These are phyloP conservation scores for Yamadazyma triangularis DNA, from an alignment of 1,139 yeast species.

Conservation along the genomic window DNA sequence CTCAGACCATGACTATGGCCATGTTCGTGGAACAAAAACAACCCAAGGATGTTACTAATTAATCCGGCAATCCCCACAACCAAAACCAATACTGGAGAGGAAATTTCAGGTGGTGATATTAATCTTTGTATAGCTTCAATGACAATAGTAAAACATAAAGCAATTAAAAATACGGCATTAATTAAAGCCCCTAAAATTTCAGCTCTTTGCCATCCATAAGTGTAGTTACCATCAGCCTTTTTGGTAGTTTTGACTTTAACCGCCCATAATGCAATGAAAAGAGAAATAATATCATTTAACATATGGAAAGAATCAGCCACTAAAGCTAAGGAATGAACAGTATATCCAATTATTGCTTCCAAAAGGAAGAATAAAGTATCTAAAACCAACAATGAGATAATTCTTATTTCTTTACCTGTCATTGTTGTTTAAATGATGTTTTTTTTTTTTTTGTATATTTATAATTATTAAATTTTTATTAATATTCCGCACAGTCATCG, in stretches of 20 bases:
- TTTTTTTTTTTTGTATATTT: too few relatives aligned
- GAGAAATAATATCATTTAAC: slow-evolving; percentile 90
- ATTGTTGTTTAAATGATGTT: too few relatives aligned
- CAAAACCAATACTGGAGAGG: slow-evolving; percentile 75
- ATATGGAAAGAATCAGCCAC: slow-evolving; percentile 97
- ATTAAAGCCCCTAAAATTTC: slow-evolving; percentile 91
- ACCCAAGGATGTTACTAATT: slow-evolving; percentile 75
- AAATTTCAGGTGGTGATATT: slow-evolving; percentile 71
- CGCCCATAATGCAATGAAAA: slow-evolving; percentile 94
- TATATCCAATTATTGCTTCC: slow-evolving; percentile 81
- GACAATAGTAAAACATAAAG: slow-evolving; percentile 86
- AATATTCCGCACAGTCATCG: too few relatives aligned
- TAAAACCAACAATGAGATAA: slow-evolving; percentile 63
- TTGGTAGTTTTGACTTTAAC: slow-evolving; percentile 81
- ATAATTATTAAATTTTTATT: too few relatives aligned
- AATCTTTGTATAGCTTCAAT: slow-evolving; percentile 92
- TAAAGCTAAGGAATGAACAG: slow-evolving; percentile 87
- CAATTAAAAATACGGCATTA: slow-evolving; percentile 88
- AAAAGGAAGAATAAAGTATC: slow-evolving; percentile 82
- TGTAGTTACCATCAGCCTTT: slow-evolving; percentile 82
- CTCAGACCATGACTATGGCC: slow-evolving; percentile 63
- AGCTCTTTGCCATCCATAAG: slow-evolving; percentile 96
- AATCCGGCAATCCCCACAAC: slow-evolving; percentile 83
- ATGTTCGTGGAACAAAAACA: slow-evolving; percentile 86
- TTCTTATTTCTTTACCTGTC: slow-evolving; percentile 67